Percentiles rank a stretch among this genome's conserved stretches.
phyloP scores from a whole-genome alignment of 257 asterid species.

The Solanum arcanum region DNA sequence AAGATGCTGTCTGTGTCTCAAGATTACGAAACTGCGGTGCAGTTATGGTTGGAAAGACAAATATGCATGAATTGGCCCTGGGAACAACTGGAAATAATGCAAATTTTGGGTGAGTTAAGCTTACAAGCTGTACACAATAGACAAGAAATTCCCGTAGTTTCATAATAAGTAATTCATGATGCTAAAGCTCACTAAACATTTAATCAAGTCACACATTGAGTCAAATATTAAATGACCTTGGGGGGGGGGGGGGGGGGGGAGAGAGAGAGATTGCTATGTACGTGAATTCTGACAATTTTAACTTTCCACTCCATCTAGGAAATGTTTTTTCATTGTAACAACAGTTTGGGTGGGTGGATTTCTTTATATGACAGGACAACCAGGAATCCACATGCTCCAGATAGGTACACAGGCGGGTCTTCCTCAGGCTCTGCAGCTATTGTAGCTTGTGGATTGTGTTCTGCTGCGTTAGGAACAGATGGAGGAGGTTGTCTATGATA shows the following conservation, averaged over 20 bases:
- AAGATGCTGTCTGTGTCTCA: constrained; percentile 64
- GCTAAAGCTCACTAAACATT: neutral
- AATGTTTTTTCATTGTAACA: neutral
- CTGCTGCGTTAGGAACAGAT: constrained; percentile 96
- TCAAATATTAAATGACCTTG: too few species aligned
- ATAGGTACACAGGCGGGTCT: constrained; percentile 96
- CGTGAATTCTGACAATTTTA: neutral
- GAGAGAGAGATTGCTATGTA: neutral
- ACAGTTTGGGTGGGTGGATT: neutral
- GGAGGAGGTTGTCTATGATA: constrained; percentile 80
- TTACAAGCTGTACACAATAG: neutral
- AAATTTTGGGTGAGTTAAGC: constrained; percentile 60
- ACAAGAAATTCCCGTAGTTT: neutral
- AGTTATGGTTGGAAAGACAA: constrained; percentile 90
- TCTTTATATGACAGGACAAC: constrained; percentile 50
- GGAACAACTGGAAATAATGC: constrained; percentile 97
- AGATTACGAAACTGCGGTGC: constrained; percentile 79
- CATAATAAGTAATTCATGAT: neutral
- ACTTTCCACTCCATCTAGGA: neutral
- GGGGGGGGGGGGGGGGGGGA: too few species aligned
- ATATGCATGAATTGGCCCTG: constrained; percentile 94
- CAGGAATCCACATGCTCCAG: constrained; percentile 88
- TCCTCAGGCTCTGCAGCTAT: constrained; percentile 98
- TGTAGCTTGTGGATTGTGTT: constrained; percentile 89
- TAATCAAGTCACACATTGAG: too few species aligned